phyloP scores from a whole-genome alignment of 1,139 yeast genomes.

The Geotrichum klebahnii region DNA sequence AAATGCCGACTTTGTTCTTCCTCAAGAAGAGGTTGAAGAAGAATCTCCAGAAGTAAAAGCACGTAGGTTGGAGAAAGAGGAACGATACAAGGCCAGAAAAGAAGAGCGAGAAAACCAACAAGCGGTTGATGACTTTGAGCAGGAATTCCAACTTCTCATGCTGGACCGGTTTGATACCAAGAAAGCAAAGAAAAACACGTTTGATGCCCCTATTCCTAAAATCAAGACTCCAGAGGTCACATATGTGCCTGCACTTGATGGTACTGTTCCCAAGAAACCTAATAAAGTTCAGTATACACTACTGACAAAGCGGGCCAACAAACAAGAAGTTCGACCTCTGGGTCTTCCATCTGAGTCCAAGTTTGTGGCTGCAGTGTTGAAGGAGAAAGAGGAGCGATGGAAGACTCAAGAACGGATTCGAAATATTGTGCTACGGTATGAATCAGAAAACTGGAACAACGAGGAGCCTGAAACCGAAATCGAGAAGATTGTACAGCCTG shows the following conservation, averaged over 20 bases:
- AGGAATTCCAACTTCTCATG: constrained; percentile 38
- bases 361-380: constrained; percentile 29
- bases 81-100: constrained; percentile 24
- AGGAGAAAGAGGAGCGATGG: constrained; percentile 27
- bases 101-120: constrained; percentile 29
- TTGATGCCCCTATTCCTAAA: constrained; percentile 39
- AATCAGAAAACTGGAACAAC: constrained; percentile 17
- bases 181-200: constrained; percentile 26
- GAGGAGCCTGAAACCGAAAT: constrained; percentile 12
- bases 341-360: constrained; percentile 32
- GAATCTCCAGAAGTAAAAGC: constrained; percentile 26
- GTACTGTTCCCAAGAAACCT: constrained; percentile 10
- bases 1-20: constrained; percentile 20
- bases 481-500: constrained; percentile 9
- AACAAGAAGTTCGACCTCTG: constrained; percentile 26
- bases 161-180: constrained; percentile 32
- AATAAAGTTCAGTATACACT: constrained; percentile 28
- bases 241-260: constrained; percentile 3
- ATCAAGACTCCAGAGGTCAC: constrained; percentile 8
- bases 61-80: constrained; percentile 19
- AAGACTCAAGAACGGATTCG: constrained; percentile 32
- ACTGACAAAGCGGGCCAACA: constrained; percentile 30
- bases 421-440: constrained; percentile 32
- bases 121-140: constrained; percentile 37
- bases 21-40: constrained; percentile 24